Percentiles rank a stretch among this genome's conserved stretches.
Evolutionary conservation across 2,329 filamentous ascomycete species (phyloP).

Genomic region (Talaromyces albobiverticillius): DNA sequence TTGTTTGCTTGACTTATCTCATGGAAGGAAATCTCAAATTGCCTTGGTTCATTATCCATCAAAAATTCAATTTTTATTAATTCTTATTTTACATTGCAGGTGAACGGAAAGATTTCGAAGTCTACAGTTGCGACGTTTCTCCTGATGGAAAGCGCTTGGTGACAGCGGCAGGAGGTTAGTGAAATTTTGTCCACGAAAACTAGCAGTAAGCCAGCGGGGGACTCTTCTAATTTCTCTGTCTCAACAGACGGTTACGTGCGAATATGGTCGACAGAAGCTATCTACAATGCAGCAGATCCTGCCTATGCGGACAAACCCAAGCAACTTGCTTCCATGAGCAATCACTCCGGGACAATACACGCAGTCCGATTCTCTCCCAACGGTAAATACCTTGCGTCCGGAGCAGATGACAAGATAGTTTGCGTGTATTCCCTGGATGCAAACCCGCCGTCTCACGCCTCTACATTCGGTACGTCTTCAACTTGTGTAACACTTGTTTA

Average conservation of each 20-base stretch:
- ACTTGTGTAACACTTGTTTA: not conserved
- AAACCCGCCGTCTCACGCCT: slow-evolving; percentile 70
- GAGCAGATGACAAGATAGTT: slow-evolving; percentile 97
- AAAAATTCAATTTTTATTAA: slow-evolving; percentile 1
- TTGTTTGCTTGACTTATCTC: slow-evolving; percentile 14
- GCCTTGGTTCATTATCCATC: no score
- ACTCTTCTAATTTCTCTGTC: not conserved
- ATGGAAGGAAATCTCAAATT: not conserved
- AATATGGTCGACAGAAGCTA: slow-evolving; percentile 95
- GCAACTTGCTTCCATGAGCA: slow-evolving; percentile 96
- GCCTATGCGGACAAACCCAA: slow-evolving; percentile 72
- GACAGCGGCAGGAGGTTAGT: slow-evolving; percentile 84
- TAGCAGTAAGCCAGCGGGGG: not conserved
- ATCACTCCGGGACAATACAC: slow-evolving; percentile 96
- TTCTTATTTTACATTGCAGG: slow-evolving; percentile 48
- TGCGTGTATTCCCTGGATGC: slow-evolving; percentile 92
- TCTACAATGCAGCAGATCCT: slow-evolving; percentile 73
- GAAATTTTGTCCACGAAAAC: not conserved
- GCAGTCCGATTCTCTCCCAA: slow-evolving; percentile 96
- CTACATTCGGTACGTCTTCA: slow-evolving; percentile 68
- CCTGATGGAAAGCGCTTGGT: slow-evolving; percentile 89
- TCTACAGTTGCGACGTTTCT: slow-evolving; percentile 97
- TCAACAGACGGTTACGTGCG: slow-evolving; percentile 84
- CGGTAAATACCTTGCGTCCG: slow-evolving; percentile 90
- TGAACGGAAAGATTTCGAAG: slow-evolving; percentile 97